These are phyloP conservation scores for Gentiana straminea DNA, from an alignment of 257 asterid species.

Conservation along the genomic window DNA sequence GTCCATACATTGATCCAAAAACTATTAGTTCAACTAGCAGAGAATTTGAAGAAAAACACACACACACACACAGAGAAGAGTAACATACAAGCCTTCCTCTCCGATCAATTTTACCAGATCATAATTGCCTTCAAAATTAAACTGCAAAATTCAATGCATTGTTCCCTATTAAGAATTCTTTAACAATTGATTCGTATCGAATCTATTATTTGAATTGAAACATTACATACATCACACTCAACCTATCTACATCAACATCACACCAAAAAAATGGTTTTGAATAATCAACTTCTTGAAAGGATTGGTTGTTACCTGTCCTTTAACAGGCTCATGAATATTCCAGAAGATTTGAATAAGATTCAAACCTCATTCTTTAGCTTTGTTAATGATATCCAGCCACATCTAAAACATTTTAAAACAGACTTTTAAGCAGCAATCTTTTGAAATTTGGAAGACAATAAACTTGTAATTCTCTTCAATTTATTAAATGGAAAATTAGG, in stretches of 20 bases:
- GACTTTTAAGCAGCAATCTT: too few species aligned
- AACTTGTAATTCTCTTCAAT: too few species aligned
- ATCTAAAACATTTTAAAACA: conserved; percentile 21
- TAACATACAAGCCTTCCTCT: conserved; percentile 64
- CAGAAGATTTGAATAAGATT: conserved; percentile 76
- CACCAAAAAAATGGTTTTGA: too few species aligned
- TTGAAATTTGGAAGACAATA: too few species aligned
- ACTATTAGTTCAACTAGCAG: not conserved
- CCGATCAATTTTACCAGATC: conserved; percentile 54
- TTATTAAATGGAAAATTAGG: too few species aligned
- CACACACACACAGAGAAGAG: conserved; percentile 94
- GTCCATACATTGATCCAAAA: not conserved
- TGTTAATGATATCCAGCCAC: conserved; percentile 68
- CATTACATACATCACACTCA: too few species aligned
- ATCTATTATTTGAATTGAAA: too few species aligned
- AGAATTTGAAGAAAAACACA: conserved; percentile 5
- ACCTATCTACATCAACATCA: too few species aligned
- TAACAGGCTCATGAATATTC: conserved; percentile 81
- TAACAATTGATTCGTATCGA: too few species aligned
- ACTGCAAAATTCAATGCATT: conserved; percentile 31
- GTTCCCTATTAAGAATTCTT: too few species aligned
- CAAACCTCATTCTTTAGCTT: conserved; percentile 66
- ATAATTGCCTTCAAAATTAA: conserved; percentile 50
- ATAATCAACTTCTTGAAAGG: too few species aligned
- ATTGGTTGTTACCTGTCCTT: conserved; percentile 44